Evolutionary conservation across 306 rosid genomes (phyloP).

Genomic region (Gastrolobium bilobum): DNA sequence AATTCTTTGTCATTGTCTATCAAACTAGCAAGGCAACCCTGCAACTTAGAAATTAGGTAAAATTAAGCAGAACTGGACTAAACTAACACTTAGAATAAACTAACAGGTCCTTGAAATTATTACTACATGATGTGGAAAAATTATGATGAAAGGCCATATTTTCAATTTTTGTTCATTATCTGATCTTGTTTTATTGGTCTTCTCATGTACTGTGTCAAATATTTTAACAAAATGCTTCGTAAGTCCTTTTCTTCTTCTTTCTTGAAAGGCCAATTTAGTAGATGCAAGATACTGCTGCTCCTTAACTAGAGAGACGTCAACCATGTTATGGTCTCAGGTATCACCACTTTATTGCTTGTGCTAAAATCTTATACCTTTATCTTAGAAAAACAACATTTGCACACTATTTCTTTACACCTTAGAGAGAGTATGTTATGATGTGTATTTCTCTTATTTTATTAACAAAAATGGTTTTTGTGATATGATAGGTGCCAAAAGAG

Average conservation of each 20-base stretch:
- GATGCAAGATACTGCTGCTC: too few species aligned
- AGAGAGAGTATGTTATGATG: too few species aligned
- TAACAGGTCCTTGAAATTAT: not conserved
- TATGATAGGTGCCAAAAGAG: too few species aligned
- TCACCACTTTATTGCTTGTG: too few species aligned
- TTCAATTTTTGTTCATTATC: not conserved
- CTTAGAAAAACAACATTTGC: too few species aligned
- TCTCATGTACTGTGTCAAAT: not conserved
- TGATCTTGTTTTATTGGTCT: conserved; percentile 29
- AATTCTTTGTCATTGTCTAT: conserved; percentile 6
- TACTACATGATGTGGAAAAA: conserved; percentile 1
- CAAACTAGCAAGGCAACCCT: conserved; percentile 7
- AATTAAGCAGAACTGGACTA: conserved; percentile 27
- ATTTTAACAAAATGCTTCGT: conserved; percentile 21
- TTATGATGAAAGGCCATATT: conserved; percentile 11
- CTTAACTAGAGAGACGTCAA: too few species aligned
- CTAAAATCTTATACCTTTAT: too few species aligned
- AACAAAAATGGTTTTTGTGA: too few species aligned
- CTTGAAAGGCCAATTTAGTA: conserved; percentile 7
- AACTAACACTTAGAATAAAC: conserved; percentile 11
- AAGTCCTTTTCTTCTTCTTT: not conserved
- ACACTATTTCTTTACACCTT: too few species aligned
- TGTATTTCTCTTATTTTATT: too few species aligned
- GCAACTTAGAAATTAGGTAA: conserved; percentile 22
- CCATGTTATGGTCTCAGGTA: too few species aligned